phyloP scores from a whole-genome alignment of 306 rosid species.

The Rosa persica region DNA sequence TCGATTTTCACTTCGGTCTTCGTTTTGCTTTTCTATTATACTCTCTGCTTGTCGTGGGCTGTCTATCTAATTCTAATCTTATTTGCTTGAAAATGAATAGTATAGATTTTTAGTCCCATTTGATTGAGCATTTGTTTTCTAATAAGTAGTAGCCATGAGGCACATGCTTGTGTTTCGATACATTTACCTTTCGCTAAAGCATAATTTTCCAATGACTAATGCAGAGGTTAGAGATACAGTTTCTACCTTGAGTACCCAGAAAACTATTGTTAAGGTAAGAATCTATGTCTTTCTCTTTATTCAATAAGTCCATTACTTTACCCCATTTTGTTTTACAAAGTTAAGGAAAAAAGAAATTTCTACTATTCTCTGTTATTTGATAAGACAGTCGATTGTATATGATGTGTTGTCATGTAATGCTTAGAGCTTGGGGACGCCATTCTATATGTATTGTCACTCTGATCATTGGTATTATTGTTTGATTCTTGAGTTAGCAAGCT shows the following conservation, averaged over 20 bases:
- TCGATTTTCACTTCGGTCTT: background rate
- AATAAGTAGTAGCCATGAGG: background rate
- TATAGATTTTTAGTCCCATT: no score
- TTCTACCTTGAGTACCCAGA: slow-evolving; percentile 60
- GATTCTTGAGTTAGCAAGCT: background rate
- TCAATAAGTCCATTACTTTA: background rate
- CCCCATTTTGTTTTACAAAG: background rate
- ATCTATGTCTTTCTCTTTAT: background rate
- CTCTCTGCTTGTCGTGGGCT: no score
- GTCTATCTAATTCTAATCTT: no score
- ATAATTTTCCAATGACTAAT: slow-evolving; percentile 3
- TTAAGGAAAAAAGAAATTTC: background rate
- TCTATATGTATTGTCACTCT: no score
- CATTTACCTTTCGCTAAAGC: no score
- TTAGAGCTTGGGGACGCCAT: background rate
- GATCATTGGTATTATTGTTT: background rate
- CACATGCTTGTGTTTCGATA: background rate
- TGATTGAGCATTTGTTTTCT: background rate
- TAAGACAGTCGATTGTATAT: background rate
- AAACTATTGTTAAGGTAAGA: slow-evolving; percentile 63
- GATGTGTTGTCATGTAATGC: background rate
- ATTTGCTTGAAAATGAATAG: no score
- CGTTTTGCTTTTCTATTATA: background rate
- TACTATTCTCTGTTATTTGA: background rate
- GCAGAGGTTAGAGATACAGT: slow-evolving; percentile 70